Evolutionary conservation across 2,329 filamentous ascomycete genomes (phyloP), one percentile per base, ranked within the genome.

Genomic region (Phaeosphaeriaceae sp.): DNA sequence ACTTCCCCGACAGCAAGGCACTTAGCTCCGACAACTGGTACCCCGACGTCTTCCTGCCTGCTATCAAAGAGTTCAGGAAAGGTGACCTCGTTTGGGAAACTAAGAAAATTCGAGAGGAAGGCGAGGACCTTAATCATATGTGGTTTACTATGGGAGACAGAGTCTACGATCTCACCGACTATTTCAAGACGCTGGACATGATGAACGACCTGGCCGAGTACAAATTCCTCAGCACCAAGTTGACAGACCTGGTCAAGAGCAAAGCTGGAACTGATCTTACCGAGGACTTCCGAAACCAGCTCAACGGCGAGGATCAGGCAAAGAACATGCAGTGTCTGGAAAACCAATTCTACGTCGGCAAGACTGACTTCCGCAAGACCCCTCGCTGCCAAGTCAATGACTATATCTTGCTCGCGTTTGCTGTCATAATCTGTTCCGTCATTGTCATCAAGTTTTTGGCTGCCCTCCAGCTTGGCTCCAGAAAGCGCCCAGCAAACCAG

Each of bases 131-230:
- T 17, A 84, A 87, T 53, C 89, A 91, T 67, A 85, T 86, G 72
- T 98, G 95, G 93, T 89, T 91, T 62, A 89, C 91, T 54, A 87
- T 96, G 60, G 83, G 92, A 27, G 83, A 88, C 53, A 85, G 85
- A 51, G 84, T 99, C 20, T 98, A 95, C 74, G 96, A 99, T 74
- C 79, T 99, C 53, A 96, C 92, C 0, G 87, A 98, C 75, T 99
- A 99, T 79, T 94, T 93, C 78, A 83, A 92, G 72, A 97, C 93
- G 0, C 79, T 88, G 44, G 80, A 89, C 9, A 64, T 82, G n/a
- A 81, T 84, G 70, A 83, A 88, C 64, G 81, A 88, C 54, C 68
- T 82, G 5, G 71, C 78, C 0, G 72, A 75, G 0, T 96, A 91
- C 79, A 77, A 84, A 10, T 98, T 96, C 79, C 82, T 99, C 27